Conservation (phyloP, 495 filamentous ascomycete genomes). For the Neohortaea acidophila region DNA sequence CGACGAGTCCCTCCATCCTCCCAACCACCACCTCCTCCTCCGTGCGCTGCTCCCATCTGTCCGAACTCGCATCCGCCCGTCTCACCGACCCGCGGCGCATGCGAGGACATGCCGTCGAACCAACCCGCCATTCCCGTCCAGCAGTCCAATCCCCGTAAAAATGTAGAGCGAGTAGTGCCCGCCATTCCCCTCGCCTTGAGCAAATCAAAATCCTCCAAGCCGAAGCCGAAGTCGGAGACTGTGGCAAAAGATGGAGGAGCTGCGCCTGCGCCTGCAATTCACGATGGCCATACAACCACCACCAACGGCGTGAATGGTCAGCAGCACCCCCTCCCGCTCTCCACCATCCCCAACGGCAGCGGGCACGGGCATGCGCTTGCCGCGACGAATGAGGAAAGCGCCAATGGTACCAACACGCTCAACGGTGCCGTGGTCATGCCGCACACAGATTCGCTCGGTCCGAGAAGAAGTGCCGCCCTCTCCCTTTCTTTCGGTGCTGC, state of each 20-base stretch:
- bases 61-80: background rate
- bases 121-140: background rate
- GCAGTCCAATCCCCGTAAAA: constrained; percentile 3
- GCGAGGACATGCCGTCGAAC: constrained; percentile 9
- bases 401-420: background rate
- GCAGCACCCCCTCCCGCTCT: no score
- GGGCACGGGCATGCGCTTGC: no score
- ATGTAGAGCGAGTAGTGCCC: constrained; percentile 9
- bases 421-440: background rate
- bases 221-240: constrained; percentile 1
- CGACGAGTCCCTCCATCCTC: background rate
- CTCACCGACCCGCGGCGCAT: constrained; percentile 5
- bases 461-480: constrained; percentile 1
- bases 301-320: no score
- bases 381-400: no score
- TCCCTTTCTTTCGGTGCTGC: constrained; percentile 1
- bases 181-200: constrained; percentile 16
- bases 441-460: constrained; percentile 1
- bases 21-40: no score
- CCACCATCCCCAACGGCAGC: no score
- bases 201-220: constrained; percentile 3
- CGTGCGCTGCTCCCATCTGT: no score
- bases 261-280: no score
- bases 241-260: background rate
- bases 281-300: background rate